A percentile compares a stretch with the other conserved stretches of the same genome.
These are phyloP conservation scores for Nitzschia inconspicua DNA, from an alignment of 108 stramenopile genomes.

Conservation along the genomic window DNA sequence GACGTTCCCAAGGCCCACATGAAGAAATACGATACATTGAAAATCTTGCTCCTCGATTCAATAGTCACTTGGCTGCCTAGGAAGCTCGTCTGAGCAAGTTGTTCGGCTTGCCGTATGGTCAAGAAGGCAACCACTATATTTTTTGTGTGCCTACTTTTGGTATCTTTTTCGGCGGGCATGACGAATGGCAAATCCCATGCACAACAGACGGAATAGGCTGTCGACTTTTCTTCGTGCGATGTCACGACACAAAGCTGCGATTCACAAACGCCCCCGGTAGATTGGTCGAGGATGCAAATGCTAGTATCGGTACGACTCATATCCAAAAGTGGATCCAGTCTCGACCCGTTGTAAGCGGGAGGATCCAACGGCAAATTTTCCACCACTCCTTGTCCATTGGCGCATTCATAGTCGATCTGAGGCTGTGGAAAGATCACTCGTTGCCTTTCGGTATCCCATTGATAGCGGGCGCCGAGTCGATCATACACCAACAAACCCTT, in stretches of 20 bases:
- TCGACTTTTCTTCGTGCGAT: constrained; percentile 1
- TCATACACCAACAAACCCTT: constrained; percentile 59
- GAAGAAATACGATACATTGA: constrained; percentile 19
- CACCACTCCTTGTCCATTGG: constrained; percentile 13
- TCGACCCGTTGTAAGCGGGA: constrained; percentile 12
- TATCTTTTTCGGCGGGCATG: constrained; percentile 10
- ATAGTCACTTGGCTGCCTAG: constrained; percentile 5
- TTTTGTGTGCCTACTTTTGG: constrained; percentile 5
- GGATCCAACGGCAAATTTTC: constrained; percentile 28
- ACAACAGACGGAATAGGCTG: constrained; percentile 25
- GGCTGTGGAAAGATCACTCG: constrained; percentile 9
- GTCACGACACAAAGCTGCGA: constrained; percentile 27
- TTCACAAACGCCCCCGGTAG: constrained; percentile 11
- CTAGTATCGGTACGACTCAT: neutral
- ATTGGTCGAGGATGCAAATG: constrained; percentile 3
- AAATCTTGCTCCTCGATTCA: neutral
- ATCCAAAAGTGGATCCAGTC: constrained; percentile 22
- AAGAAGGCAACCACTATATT: constrained; percentile 22
- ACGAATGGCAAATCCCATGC: constrained; percentile 31
- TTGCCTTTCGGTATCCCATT: constrained; percentile 8
- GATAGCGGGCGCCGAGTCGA: constrained; percentile 54
- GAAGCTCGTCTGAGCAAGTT: neutral
- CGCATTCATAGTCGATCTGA: constrained; percentile 29
- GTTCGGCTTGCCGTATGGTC: constrained; percentile 29
- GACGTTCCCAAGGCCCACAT: constrained; percentile 21